These are phyloP conservation scores for Amanita rubescens DNA, from an alignment of 768 basidiomycete species.

Conservation along the genomic window DNA sequence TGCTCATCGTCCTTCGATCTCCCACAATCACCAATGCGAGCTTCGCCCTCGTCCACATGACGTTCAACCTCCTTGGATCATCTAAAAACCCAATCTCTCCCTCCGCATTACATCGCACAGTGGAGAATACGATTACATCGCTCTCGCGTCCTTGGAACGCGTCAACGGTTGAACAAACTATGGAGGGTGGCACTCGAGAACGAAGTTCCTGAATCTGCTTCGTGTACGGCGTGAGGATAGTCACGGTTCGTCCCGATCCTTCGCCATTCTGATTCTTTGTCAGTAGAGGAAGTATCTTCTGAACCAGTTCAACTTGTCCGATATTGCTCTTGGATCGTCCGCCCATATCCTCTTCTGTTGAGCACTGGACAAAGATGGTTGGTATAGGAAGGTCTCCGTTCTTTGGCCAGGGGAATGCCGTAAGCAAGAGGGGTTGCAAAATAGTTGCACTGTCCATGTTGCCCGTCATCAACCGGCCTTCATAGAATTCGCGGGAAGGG, in stretches of 20 bases:
- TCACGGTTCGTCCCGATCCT: conserved; percentile 25
- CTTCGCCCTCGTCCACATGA: conserved; percentile 64
- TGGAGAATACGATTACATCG: conserved; percentile 57
- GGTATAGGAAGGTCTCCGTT: conserved; percentile 31
- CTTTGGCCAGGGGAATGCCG: conserved; percentile 54
- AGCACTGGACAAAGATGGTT: conserved; percentile 52
- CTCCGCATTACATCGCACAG: conserved; percentile 31
- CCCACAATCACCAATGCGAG: conserved; percentile 21
- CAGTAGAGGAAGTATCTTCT: conserved; percentile 39
- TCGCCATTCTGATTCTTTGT: conserved; percentile 17
- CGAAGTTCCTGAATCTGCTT: conserved; percentile 47
- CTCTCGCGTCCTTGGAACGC: conserved; percentile 65
- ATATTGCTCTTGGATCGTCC: conserved; percentile 54
- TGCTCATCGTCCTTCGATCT: conserved; percentile 5
- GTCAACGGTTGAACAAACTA: conserved; percentile 44
- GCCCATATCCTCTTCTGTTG: conserved; percentile 49
- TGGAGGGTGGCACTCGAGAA: conserved; percentile 27
- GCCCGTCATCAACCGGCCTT: conserved; percentile 42
- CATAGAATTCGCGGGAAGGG: conserved; percentile 59
- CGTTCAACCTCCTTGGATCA: conserved; percentile 53
- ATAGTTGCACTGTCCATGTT: conserved; percentile 26
- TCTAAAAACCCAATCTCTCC: conserved; percentile 62
- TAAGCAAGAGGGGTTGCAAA: conserved; percentile 28
- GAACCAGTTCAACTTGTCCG: conserved; percentile 48
- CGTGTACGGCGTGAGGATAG: conserved; percentile 53